Evolutionary conservation across 768 basidiomycete genomes (phyloP).

Genomic region (Suillus americanus): DNA sequence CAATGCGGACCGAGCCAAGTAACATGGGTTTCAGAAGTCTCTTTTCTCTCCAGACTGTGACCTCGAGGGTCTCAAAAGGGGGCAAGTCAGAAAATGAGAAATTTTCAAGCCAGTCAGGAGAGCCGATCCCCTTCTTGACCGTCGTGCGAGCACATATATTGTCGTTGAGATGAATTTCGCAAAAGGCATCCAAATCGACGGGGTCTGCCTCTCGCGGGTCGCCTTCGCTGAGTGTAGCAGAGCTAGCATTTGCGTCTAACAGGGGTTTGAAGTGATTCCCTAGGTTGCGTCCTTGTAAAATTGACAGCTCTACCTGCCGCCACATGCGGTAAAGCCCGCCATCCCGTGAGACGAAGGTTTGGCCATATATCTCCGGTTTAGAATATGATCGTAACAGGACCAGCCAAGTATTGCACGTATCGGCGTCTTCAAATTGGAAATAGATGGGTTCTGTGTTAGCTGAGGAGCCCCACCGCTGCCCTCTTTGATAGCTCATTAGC

Average conservation of each 20-base stretch:
- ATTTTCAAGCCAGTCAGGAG: conserved; percentile 81
- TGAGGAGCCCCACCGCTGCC: conserved; percentile 58
- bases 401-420: conserved; percentile 72
- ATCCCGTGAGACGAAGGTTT: conserved; percentile 49
- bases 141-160: conserved; percentile 73
- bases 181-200: conserved; percentile 69
- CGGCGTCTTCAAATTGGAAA: conserved; percentile 65
- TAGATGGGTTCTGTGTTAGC: conserved; percentile 65
- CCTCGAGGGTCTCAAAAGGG: conserved; percentile 68
- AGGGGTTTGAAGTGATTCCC: conserved; percentile 46
- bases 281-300: conserved; percentile 74
- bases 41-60: conserved; percentile 72
- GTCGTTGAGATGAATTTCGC: conserved; percentile 74
- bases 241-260: conserved; percentile 23
- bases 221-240: conserved; percentile 31
- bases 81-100: conserved; percentile 77
- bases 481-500: conserved; percentile 35
- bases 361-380: conserved; percentile 75
- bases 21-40: conserved; percentile 52
- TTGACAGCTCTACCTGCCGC: conserved; percentile 74
- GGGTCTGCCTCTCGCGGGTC: conserved; percentile 45
- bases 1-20: conserved; percentile 63
- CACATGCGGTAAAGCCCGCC: conserved; percentile 87
- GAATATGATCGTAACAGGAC: conserved; percentile 81
- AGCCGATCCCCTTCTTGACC: conserved; percentile 61